phyloP scores from a whole-genome alignment of 2,329 filamentous ascomycete genomes.

The Colletotrichum sp. region DNA sequence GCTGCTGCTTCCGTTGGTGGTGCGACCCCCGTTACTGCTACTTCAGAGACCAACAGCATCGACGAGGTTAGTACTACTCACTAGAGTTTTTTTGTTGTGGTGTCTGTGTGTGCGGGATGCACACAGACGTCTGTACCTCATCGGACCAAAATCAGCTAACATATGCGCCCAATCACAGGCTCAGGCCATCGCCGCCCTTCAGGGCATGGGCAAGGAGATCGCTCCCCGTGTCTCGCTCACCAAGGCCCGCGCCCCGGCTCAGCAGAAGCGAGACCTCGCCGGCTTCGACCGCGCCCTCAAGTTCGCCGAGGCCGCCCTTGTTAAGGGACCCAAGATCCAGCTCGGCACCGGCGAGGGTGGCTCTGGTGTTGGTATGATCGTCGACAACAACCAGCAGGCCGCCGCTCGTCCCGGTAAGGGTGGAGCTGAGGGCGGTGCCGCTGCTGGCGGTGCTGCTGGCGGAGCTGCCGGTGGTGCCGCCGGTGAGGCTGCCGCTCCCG shows the following conservation, averaged over 20 bases:
- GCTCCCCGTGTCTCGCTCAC: slow-evolving; percentile 39
- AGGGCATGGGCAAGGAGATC: slow-evolving; percentile 56
- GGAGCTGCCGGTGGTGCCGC: slow-evolving; percentile 13
- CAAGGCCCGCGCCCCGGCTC: slow-evolving; percentile 25
- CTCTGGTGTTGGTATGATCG: slow-evolving; percentile 41
- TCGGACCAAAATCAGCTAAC: slow-evolving; percentile 1
- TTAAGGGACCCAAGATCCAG: slow-evolving; percentile 42
- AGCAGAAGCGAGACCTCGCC: slow-evolving; percentile 39
- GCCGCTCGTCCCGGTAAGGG: slow-evolving; percentile 21
- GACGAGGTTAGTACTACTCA: slow-evolving; percentile 15
- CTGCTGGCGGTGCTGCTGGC: slow-evolving; percentile 22
- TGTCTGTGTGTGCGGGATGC: slow-evolving; percentile 39
- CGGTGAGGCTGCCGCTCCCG: not conserved
- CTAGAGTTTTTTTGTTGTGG: slow-evolving; percentile 27
- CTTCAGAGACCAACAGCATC: slow-evolving; percentile 1
- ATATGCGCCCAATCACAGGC: slow-evolving; percentile 29
- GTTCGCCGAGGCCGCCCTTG: slow-evolving; percentile 43
- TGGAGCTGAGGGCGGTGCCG: not conserved
- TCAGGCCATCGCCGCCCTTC: slow-evolving; percentile 46
- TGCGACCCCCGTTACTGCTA: not conserved
- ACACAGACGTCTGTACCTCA: not conserved
- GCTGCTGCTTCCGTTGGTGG: slow-evolving; percentile 10
- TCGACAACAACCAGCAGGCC: slow-evolving; percentile 39
- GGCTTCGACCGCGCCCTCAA: slow-evolving; percentile 46
- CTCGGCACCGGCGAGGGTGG: slow-evolving; percentile 35